Base-by-base conservation (phyloP, 2,329 filamentous ascomycete genomes). In the Xylaria sp. region DNA sequence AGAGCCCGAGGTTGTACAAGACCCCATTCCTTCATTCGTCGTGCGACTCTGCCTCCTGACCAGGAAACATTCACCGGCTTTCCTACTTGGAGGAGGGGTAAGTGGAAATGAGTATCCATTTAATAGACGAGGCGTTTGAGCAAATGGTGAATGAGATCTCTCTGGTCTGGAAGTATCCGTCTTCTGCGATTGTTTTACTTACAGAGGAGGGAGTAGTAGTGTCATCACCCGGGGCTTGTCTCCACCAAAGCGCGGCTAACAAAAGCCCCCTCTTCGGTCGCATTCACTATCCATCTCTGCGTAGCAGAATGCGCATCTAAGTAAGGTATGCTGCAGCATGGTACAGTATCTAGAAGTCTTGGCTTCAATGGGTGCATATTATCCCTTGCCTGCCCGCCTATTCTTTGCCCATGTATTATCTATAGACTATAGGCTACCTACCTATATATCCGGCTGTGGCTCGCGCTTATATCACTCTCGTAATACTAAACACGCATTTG, bases 1-100 rank as follows among this genome's bases (percentile, higher is more conserved):
- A 69, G 66, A 65, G 57, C 66, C 66, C 63, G 60, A 53, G 21
- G 66, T 70, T 21, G 39, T 24, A 70, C 69, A 62, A 54, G 50
- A 3, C 14, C 53, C 61, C 21, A 64, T 47, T 65, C 36, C 17
- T 55, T 19, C 8, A 55, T 45, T 61, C 39, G 7, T 51, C 30
- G 68, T 68, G 65, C 30, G 59, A 68, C 65, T 58, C 24, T 17
- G 24, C 45, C 54, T 60, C 21, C 48, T 55, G 39, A 17, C 11
- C 14, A 42, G 39, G 12, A 42, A 42, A 21, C 19, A 27, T 50
- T 50, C 19, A 24, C n/a, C 21, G 47, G 47, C 27, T 50, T 24
- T 50, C 9, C n/a, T 21, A 50, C 17, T 24, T 24, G 24, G 27
- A 21, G 30, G 9, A 34, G 12, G 24, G 42, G 55, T 1, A 19